These are phyloP conservation scores for Gossypium arboreum DNA, from an alignment of 345 rosid species.

Conservation along the genomic window DNA sequence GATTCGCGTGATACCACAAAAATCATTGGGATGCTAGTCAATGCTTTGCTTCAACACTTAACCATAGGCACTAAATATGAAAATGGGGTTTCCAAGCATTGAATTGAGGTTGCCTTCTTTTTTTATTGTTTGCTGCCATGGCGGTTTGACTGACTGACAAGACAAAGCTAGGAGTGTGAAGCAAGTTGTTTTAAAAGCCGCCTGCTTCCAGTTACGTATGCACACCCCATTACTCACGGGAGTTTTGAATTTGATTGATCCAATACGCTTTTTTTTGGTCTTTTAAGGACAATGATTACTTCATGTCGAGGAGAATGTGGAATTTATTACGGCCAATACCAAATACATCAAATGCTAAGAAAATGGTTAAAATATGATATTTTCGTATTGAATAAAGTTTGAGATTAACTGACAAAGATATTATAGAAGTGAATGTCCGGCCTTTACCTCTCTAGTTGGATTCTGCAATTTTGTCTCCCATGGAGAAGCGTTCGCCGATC, in stretches of 20 bases:
- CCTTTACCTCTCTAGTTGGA: no score
- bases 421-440: no score
- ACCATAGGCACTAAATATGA: neutral
- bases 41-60: neutral
- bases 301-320: neutral
- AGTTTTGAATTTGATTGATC: slow-evolving; percentile 9
- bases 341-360: neutral
- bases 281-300: slow-evolving; percentile 1
- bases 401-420: no score
- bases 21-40: neutral
- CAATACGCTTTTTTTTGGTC: neutral
- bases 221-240: slow-evolving; percentile 6
- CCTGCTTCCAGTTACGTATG: neutral
- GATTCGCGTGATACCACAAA: neutral
- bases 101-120: neutral
- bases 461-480: no score
- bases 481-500: no score
- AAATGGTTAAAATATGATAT: no score
- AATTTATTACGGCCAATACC: neutral
- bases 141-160: neutral
- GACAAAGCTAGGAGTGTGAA: neutral
- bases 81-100: neutral
- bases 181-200: neutral
- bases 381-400: no score
- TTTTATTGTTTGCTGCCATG: neutral